phyloP scores from a whole-genome alignment of 1,284 basidiomycete species.

The Dichomitus squalens region DNA sequence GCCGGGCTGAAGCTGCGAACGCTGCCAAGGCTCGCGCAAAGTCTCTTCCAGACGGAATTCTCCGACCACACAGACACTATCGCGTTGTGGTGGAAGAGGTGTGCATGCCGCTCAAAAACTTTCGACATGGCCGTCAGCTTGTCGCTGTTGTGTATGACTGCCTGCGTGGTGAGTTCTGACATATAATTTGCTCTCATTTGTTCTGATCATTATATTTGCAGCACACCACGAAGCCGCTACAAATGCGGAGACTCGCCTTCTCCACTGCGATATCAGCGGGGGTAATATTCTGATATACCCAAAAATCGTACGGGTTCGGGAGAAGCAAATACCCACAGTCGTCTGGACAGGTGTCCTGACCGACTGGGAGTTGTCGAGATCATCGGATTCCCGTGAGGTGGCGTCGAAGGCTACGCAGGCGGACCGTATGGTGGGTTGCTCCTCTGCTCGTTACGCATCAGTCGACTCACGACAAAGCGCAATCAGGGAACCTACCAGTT shows the following conservation, averaged over 20 bases:
- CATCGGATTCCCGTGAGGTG: not conserved
- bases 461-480: not conserved
- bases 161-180: not conserved
- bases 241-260: not conserved
- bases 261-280: conserved; percentile 18
- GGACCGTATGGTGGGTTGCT: conserved; percentile 1
- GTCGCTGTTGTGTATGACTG: not conserved
- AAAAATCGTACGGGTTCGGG: not conserved
- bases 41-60: not conserved
- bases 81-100: conserved; percentile 12
- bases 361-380: conserved; percentile 18
- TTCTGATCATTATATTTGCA: not conserved
- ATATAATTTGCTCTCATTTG: not conserved
- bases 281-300: conserved; percentile 17
- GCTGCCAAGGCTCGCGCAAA: not conserved
- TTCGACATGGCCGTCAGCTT: not conserved
- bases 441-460: not conserved
- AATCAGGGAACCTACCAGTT: conserved; percentile 16
- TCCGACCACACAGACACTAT: conserved; percentile 9
- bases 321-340: not conserved
- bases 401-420: not conserved
- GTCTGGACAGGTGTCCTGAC: conserved; percentile 4
- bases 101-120: not conserved
- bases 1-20: no score
- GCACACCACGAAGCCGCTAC: conserved; percentile 8